Percentiles rank a stretch among this genome's conserved stretches.
These are phyloP conservation scores for Strigomonas culicis DNA, from an alignment of 208 protist genomes.

Conservation along the genomic window DNA sequence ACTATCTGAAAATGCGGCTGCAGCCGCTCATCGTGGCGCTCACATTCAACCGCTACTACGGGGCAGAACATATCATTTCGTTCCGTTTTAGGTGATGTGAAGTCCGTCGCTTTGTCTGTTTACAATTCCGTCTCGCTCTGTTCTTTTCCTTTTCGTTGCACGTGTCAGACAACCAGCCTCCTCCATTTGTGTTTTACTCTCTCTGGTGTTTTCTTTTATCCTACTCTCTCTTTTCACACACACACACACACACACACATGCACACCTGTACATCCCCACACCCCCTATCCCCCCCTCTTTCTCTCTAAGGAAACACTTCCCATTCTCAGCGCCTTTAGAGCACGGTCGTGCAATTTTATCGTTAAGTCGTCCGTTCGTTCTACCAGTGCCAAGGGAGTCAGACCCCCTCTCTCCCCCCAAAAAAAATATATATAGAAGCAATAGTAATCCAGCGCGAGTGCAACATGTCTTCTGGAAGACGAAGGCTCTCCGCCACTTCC, in stretches of 20 bases:
- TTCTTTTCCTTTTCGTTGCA: conserved; percentile 9
- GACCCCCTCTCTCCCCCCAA: no score
- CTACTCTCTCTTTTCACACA: neutral
- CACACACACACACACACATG: conserved; percentile 6
- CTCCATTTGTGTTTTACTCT: neutral
- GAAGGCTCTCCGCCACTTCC: conserved; percentile 6
- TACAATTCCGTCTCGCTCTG: conserved; percentile 11
- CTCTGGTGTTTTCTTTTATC: neutral
- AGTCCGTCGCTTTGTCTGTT: no score
- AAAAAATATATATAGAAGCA: neutral
- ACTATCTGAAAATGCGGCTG: conserved; percentile 40
- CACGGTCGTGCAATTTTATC: no score
- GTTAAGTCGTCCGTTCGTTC: no score
- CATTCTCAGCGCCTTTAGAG: no score
- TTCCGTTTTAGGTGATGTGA: conserved; percentile 15
- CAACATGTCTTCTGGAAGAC: neutral
- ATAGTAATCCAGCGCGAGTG: no score
- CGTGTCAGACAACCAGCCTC: neutral
- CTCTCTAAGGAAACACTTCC: no score
- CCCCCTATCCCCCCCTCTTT: no score
- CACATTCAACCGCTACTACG: conserved; percentile 85
- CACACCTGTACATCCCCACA: no score
- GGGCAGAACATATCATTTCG: conserved; percentile 20
- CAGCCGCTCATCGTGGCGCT: conserved; percentile 58
- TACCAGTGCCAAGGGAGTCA: no score